These are phyloP conservation scores for Grigorovia yakushimaensis DNA, from an alignment of 805 yeast species.

Conservation along the genomic window DNA sequence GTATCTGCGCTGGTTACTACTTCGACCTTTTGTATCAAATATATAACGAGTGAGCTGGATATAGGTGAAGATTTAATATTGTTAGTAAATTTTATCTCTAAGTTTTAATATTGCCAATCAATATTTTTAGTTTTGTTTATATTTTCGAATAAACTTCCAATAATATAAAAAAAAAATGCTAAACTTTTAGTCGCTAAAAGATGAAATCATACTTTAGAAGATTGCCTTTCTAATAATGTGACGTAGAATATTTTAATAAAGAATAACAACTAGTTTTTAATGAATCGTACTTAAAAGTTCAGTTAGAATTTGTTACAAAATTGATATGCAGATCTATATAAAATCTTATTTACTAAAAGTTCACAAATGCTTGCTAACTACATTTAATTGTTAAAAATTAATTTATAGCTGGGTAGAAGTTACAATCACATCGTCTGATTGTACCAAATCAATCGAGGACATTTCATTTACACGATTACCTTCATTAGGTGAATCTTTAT, in stretches of 20 bases:
- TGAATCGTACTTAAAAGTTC: too few species aligned
- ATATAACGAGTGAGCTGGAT: background rate
- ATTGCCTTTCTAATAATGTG: too few species aligned
- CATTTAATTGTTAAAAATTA: too few species aligned
- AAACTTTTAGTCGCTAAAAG: background rate
- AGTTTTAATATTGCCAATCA: too few species aligned
- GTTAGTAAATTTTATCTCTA: too few species aligned
- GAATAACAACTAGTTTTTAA: too few species aligned
- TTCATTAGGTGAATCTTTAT: background rate
- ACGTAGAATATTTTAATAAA: too few species aligned
- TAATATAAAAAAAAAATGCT: background rate
- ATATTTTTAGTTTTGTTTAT: background rate
- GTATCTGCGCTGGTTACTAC: background rate
- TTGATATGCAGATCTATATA: background rate
- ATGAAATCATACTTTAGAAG: background rate
- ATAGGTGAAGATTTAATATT: background rate
- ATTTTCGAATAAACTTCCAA: background rate
- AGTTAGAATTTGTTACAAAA: background rate
- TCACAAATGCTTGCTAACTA: too few species aligned
- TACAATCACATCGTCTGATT: background rate
- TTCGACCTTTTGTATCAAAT: background rate
- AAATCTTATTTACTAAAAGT: too few species aligned
- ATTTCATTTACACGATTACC: background rate
- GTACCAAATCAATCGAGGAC: background rate
- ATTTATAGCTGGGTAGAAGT: background rate